Conservation (phyloP, 2,329 filamentous ascomycete species). For the Phialophora chinensis region DNA sequence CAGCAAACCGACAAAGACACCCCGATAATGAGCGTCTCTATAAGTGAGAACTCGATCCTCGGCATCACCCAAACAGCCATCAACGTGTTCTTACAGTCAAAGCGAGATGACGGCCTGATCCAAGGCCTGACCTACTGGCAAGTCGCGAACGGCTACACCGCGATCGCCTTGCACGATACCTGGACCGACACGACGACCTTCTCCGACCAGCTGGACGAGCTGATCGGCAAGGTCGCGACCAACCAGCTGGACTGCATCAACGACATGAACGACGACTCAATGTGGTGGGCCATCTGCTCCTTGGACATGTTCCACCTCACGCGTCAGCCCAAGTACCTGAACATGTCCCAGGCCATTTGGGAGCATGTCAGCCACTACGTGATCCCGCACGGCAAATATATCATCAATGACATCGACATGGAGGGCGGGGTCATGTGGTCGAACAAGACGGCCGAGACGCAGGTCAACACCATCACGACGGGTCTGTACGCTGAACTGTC, state of each 20-base stretch:
- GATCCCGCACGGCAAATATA: slow-evolving; percentile 19
- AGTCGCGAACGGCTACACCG: slow-evolving; percentile 35
- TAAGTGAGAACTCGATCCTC: slow-evolving; percentile 10
- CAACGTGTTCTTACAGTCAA: slow-evolving; percentile 30
- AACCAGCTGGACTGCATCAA: slow-evolving; percentile 31
- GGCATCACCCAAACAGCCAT: slow-evolving; percentile 30
- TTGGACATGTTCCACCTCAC: slow-evolving; percentile 31
- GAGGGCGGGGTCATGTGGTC: slow-evolving; percentile 34
- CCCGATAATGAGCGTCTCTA: slow-evolving; percentile 10
- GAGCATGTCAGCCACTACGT: slow-evolving; percentile 27
- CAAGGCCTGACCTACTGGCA: slow-evolving; percentile 35
- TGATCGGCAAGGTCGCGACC: slow-evolving; percentile 25
- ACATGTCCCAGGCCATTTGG: slow-evolving; percentile 26
- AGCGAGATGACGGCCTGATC: slow-evolving; percentile 30
- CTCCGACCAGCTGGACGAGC: slow-evolving; percentile 19
- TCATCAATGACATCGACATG: slow-evolving; percentile 33
- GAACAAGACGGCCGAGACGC: slow-evolving; percentile 28
- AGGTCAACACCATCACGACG: slow-evolving; percentile 34
- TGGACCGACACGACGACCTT: slow-evolving; percentile 29
- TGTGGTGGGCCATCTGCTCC: slow-evolving; percentile 35
- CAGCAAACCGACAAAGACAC: background rate
- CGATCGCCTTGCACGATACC: slow-evolving; percentile 32
- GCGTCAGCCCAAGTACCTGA: slow-evolving; percentile 15
- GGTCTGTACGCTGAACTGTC: slow-evolving; percentile 34
- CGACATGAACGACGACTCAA: slow-evolving; percentile 35